Evolutionary conservation across 331 rosid species (phyloP), one percentile per base, ranked within the genome.

Genomic region (Malus hybrid): DNA sequence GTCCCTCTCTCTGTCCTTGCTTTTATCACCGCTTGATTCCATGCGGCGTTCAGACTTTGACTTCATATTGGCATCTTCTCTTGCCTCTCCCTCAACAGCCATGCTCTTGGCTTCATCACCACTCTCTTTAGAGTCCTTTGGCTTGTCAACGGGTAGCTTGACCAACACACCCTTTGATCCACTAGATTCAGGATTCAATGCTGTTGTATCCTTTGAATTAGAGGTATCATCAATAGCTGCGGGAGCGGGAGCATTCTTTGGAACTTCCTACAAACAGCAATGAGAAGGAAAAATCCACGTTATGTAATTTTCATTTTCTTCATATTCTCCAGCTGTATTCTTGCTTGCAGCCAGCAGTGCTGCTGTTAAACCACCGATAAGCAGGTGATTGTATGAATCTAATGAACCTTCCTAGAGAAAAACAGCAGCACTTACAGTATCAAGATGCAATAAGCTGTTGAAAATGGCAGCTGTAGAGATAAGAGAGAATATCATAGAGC

Each of bases 91-190:
- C 46, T 90, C 93, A 15, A 81, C 32, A 71, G 87, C 69, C 59
- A 74, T 27, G 82, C 78, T 82, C 82, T 84, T 92, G 48, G 90
- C 76, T 67, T 94, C 97, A 74, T 86, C 96, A 65, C 89, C 96
- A 65, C 90, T 79, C 71, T 85, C 86, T 79, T 85, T 90, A n/a
- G 79, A 56, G 55, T 89, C 93, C 76, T 85, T 94, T 46, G 75
- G 76, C 77, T 85, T 92, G 83, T 90, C 92, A 50, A 29, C 75
- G 44, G 88, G 74, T 85, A 67, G 82, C 83, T 90, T 89, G 33
- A 28, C 76, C 73, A 76, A 18, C 60, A 72, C 82, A 84, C 70
- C 89, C 84, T 82, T 93, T 79, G 89, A 81, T 71, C 80, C 90
- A 80, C 61, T 67, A 7, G 82, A 81, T 77, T 85, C 96, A 69